A percentile compares a stretch with the other conserved stretches of the same genome.
Evolutionary conservation across 495 filamentous ascomycete species (phyloP).

Genomic region (Glonium stellatum): DNA sequence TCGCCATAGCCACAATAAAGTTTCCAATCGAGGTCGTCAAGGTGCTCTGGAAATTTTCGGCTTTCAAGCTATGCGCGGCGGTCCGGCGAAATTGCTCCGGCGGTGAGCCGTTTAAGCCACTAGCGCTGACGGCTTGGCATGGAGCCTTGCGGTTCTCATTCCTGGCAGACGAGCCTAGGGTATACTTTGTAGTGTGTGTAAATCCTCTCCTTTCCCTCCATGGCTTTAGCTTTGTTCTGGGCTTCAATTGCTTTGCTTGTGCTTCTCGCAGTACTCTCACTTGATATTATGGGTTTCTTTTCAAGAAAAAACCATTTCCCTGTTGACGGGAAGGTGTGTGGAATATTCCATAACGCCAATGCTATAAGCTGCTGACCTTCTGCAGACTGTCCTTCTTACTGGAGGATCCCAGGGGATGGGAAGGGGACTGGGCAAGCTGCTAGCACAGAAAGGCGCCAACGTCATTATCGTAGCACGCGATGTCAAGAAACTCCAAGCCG

Average conservation of each 20-base stretch:
- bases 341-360: background rate
- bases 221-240: conserved; percentile 35
- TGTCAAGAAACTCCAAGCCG: conserved; percentile 62
- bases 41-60: conserved; percentile 2
- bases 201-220: conserved; percentile 4
- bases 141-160: background rate
- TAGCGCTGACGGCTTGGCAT: background rate
- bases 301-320: conserved; percentile 65
- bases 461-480: conserved; percentile 79
- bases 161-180: too few relatives aligned
- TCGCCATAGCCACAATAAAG: conserved; percentile 52
- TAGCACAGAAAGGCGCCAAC: conserved; percentile 79
- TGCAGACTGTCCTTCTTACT: conserved; percentile 76
- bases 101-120: background rate
- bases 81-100: conserved; percentile 6
- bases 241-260: conserved; percentile 41
- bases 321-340: conserved; percentile 66
- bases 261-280: conserved; percentile 36
- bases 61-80: conserved; percentile 15
- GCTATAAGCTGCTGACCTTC: background rate
- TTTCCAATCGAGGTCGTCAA: background rate
- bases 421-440: conserved; percentile 58
- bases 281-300: conserved; percentile 60
- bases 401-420: conserved; percentile 94
- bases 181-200: background rate